A percentile compares a stretch with the other conserved stretches of the same genome.
These are phyloP conservation scores for Gracilaria vermiculophylla DNA, from an alignment of 23 red algal genomes.

Conservation along the genomic window DNA sequence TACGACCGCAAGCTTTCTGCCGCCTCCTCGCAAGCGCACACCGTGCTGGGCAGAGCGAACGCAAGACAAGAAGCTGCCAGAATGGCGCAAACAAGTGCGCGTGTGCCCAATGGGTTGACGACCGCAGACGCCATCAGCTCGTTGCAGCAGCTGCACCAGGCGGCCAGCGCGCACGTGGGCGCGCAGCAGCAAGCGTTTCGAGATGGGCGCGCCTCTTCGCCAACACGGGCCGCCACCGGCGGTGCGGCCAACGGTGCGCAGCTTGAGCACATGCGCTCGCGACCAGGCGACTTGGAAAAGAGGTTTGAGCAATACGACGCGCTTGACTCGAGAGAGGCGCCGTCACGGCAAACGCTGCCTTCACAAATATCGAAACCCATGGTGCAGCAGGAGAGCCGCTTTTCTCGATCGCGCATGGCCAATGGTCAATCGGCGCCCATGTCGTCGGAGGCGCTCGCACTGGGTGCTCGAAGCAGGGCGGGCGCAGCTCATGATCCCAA, in stretches of 20 bases:
- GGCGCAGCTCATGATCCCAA: not conserved
- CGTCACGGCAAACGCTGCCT: not conserved
- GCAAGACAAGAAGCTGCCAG: not conserved
- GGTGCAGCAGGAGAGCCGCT: not conserved
- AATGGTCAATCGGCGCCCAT: not conserved
- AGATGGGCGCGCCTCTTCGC: not conserved
- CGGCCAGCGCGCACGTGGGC: not conserved
- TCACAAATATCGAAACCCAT: not conserved
- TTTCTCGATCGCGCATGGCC: not conserved
- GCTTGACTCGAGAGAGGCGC: not conserved
- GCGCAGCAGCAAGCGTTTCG: not conserved
- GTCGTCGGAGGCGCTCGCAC: not conserved
- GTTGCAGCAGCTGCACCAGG: not conserved
- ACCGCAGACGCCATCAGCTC: not conserved
- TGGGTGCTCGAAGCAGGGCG: too few species aligned
- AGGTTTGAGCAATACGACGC: not conserved
- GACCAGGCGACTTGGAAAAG: not conserved
- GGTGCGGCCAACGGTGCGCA: not conserved
- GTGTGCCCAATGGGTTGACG: not conserved
- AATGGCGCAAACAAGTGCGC: constrained; percentile 4
- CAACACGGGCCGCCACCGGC: not conserved
- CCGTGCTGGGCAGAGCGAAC: not conserved
- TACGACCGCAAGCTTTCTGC: constrained; percentile 2
- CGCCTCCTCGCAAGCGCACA: not conserved
- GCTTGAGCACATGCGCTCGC: not conserved